phyloP scores from a whole-genome alignment of 2,329 filamentous ascomycete genomes.

The Aspergillus uvarum region DNA sequence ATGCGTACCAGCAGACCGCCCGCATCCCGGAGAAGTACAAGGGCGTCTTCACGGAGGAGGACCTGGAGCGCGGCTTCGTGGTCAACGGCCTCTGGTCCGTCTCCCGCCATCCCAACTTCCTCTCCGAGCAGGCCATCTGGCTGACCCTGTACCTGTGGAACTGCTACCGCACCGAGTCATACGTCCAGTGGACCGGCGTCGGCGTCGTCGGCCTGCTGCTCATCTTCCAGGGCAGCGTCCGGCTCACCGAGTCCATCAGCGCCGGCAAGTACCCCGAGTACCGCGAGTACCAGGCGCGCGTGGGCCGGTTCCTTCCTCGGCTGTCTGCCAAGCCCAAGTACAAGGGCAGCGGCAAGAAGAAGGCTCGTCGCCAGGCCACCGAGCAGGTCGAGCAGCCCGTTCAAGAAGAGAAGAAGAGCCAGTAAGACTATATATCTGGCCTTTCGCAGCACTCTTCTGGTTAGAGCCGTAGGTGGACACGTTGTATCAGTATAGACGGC shows the following conservation, averaged over 20 bases:
- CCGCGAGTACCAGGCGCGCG: slow-evolving; percentile 73
- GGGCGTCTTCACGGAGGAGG: slow-evolving; percentile 60
- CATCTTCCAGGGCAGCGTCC: slow-evolving; percentile 87
- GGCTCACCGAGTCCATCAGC: slow-evolving; percentile 80
- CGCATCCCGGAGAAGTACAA: slow-evolving; percentile 61
- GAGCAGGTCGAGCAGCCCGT: slow-evolving; percentile 17
- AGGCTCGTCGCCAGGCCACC: slow-evolving; percentile 12
- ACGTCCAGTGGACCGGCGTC: slow-evolving; percentile 74
- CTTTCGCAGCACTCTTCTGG: slow-evolving; percentile 2
- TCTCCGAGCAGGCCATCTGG: slow-evolving; percentile 90
- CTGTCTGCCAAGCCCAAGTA: slow-evolving; percentile 36
- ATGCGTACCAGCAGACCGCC: slow-evolving; percentile 69
- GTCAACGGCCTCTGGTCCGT: slow-evolving; percentile 81
- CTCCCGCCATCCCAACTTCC: slow-evolving; percentile 92
- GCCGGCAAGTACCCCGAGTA: slow-evolving; percentile 86
- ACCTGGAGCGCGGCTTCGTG: slow-evolving; percentile 87
- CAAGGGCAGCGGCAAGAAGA: slow-evolving; percentile 22
- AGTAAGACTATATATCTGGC: neutral
- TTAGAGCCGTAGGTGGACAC: neutral
- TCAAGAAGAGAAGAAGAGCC: slow-evolving; percentile 23
- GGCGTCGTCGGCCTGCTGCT: slow-evolving; percentile 70
- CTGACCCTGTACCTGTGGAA: slow-evolving; percentile 84
- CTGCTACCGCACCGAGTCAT: slow-evolving; percentile 68
- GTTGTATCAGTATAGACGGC: neutral
- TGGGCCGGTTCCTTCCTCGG: slow-evolving; percentile 77